A percentile compares a stretch with the other conserved stretches of the same genome.
phyloP scores from a whole-genome alignment of 2,329 filamentous ascomycete species.

The Chaetothyriales sp. region DNA sequence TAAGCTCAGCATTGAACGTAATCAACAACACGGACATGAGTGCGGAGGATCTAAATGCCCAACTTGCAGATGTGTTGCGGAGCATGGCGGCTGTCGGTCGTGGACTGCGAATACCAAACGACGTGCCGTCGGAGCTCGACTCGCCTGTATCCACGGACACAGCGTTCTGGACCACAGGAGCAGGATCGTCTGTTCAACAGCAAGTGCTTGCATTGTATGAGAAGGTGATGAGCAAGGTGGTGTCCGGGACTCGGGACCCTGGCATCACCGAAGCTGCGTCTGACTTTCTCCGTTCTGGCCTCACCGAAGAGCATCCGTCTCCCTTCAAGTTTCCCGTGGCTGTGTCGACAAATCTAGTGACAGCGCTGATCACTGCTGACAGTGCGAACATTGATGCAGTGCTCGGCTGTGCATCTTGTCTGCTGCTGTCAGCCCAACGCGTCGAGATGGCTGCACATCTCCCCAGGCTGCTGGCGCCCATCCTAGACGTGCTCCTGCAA shows the following conservation, averaged over 20 bases:
- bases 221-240: conserved; percentile 20
- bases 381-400: conserved; percentile 29
- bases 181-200: conserved; percentile 9
- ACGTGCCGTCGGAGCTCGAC: conserved; percentile 14
- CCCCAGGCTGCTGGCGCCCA: conserved; percentile 16
- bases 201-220: conserved; percentile 15
- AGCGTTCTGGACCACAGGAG: conserved; percentile 14
- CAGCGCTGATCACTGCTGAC: conserved; percentile 25
- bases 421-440: conserved; percentile 29
- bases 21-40: conserved; percentile 22
- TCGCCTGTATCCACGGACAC: not conserved
- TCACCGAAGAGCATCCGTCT: conserved; percentile 28
- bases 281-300: conserved; percentile 33
- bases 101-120: conserved; percentile 14
- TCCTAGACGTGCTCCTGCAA: conserved; percentile 28
- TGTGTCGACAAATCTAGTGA: conserved; percentile 29
- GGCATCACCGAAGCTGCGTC: conserved; percentile 33
- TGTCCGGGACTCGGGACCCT: conserved; percentile 17
- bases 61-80: conserved; percentile 27
- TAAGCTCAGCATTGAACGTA: conserved; percentile 20
- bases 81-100: conserved; percentile 16
- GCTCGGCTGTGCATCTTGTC: conserved; percentile 34
- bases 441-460: conserved; percentile 24
- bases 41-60: conserved; percentile 23
- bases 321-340: conserved; percentile 31